Percentiles rank a stretch among this genome's conserved stretches.
phyloP scores from a whole-genome alignment of 495 filamentous ascomycete species.

The Xylaria flabelliformis region DNA sequence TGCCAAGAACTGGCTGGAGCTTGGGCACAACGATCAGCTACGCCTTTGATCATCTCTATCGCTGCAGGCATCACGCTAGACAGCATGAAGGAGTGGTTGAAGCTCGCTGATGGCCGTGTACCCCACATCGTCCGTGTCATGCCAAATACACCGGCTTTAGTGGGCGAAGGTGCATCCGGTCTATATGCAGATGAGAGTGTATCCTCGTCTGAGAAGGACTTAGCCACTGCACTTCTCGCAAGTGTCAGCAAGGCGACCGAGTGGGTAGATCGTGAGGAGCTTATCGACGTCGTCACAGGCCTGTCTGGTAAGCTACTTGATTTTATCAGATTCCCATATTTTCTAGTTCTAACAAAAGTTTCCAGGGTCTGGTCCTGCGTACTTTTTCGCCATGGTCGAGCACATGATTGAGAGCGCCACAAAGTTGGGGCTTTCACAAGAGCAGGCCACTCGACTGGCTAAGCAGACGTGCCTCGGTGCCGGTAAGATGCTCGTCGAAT shows the following conservation, averaged over 20 bases:
- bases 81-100: constrained; percentile 42
- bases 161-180: constrained; percentile 46
- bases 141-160: constrained; percentile 50
- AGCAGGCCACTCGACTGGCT: constrained; percentile 43
- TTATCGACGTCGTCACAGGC: constrained; percentile 46
- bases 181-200: constrained; percentile 43
- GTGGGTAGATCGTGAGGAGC: constrained; percentile 46
- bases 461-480: constrained; percentile 46
- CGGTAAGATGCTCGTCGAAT: constrained; percentile 43
- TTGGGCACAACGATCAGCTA: constrained; percentile 35
- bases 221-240: constrained; percentile 37
- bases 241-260: constrained; percentile 42
- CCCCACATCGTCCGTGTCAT: constrained; percentile 46
- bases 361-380: constrained; percentile 44
- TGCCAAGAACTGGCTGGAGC: constrained; percentile 42
- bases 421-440: constrained; percentile 39
- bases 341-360: constrained; percentile 21
- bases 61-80: constrained; percentile 45
- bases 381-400: constrained; percentile 47
- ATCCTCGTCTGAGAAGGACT: constrained; percentile 40
- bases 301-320: constrained; percentile 40
- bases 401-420: constrained; percentile 43
- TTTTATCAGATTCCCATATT: neutral
- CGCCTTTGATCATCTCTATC: constrained; percentile 52
- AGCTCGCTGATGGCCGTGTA: constrained; percentile 38